Evolutionary conservation across 2,329 filamentous ascomycete species (phyloP), one percentile per base, ranked within the genome.

Genomic region (Ophiostoma australiae): DNA sequence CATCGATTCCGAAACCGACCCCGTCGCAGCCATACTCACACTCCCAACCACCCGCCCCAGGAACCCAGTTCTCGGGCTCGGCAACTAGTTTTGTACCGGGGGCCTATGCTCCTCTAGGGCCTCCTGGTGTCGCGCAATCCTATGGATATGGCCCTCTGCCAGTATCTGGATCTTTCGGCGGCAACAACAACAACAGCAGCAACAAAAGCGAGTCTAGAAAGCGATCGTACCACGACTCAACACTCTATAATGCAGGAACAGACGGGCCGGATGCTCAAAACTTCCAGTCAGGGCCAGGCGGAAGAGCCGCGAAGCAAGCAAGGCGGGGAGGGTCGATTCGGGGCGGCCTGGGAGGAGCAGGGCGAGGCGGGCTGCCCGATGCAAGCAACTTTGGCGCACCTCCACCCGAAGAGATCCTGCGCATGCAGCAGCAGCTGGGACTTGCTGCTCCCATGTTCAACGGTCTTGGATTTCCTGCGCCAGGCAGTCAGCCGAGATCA

Each of bases 381-480:
- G 35, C 20, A 23, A 23, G 33, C 20, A 23, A 35, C 35, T 35
- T 66, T 66, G 15, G 61, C 7, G 63, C 82, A 72, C 71, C 58
- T 23, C 85, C 89, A 0, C 82, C 91, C 80, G 85, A 88, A 31
- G 83, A 86, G 15, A 81, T 91, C 31, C 77, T 89, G 74, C 84
- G 86, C 37, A 86, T 91, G 81, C 86, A 89, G 74, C 84, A 73
- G 63, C 70, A 71, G 20, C 84, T 87, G 76, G 83, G 82, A 1
- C 78, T 85, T 65, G 80, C 81, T 2, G 79, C 82, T 76, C 80
- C 81, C 27, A 67, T 69, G 27, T 73, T 67, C 23, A 52, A 27
- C n/a, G 20, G 33, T 3, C 15, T n/a, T n/a, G 68, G 68, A 37
- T 37, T 7, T 71, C 75, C 82, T 78, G 73, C 80, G 27, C 20